Evolutionary conservation across 164 flowering plant species (phyloP).

Genomic region (Berberis vulgaris): DNA sequence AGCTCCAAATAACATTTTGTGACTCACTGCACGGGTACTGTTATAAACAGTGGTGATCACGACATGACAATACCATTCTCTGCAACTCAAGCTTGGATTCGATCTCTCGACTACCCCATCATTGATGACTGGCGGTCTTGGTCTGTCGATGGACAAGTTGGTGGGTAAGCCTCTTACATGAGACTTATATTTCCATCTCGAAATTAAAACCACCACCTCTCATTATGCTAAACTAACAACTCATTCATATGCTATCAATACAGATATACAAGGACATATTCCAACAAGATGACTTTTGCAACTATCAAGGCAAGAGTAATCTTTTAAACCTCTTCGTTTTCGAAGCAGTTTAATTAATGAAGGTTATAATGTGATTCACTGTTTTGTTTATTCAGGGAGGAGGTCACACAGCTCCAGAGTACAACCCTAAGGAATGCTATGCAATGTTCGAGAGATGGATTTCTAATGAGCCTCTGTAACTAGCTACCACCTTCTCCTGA

Average conservation of each 20-base stretch:
- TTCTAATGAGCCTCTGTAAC: slow-evolving; percentile 16
- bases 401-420: slow-evolving; percentile 52
- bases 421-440: slow-evolving; percentile 31
- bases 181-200: background rate
- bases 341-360: background rate
- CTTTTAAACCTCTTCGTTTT: background rate
- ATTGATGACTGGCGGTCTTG: slow-evolving; percentile 54
- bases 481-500: too few species aligned
- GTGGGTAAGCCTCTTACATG: slow-evolving; percentile 27
- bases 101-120: slow-evolving; percentile 37
- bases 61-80: slow-evolving; percentile 28
- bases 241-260: background rate
- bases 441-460: slow-evolving; percentile 41
- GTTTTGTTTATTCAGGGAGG: slow-evolving; percentile 16
- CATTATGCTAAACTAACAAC: background rate
- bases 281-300: slow-evolving; percentile 21
- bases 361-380: background rate
- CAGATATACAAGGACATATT: slow-evolving; percentile 26
- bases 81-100: slow-evolving; percentile 48
- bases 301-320: slow-evolving; percentile 28
- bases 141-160: slow-evolving; percentile 36
- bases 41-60: slow-evolving; percentile 46
- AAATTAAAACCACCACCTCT: background rate
- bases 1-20: background rate
- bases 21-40: background rate